A percentile compares a stretch with the other conserved stretches of the same genome.
phyloP scores from a whole-genome alignment of 768 basidiomycete genomes.

The Termitomyces sp. region DNA sequence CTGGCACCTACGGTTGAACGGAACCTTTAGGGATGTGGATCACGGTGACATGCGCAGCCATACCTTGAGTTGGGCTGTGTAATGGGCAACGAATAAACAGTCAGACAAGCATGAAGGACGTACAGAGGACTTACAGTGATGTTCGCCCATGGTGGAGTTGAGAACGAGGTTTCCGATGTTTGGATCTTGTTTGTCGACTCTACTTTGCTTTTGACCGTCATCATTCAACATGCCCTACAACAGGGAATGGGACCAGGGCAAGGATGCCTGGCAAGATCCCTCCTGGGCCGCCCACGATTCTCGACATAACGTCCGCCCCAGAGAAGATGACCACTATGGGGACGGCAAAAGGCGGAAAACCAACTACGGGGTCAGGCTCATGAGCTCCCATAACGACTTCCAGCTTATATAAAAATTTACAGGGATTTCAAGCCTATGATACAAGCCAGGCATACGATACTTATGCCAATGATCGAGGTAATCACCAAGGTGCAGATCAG shows the following conservation, averaged over 20 bases:
- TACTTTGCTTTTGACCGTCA: slow-evolving; percentile 37
- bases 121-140: slow-evolving; percentile 41
- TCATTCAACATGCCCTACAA: slow-evolving; percentile 62
- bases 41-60: background rate
- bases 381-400: background rate
- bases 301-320: slow-evolving; percentile 43
- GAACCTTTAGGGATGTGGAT: background rate
- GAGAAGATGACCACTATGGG: slow-evolving; percentile 68
- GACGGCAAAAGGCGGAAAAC: slow-evolving; percentile 80
- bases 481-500: slow-evolving; percentile 32
- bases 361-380: slow-evolving; percentile 54
- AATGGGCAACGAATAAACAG: slow-evolving; percentile 14
- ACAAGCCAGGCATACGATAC: slow-evolving; percentile 49
- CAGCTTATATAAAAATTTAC: slow-evolving; percentile 3
- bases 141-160: slow-evolving; percentile 55
- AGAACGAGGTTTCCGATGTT: slow-evolving; percentile 26
- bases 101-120: slow-evolving; percentile 5
- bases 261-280: slow-evolving; percentile 55
- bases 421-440: slow-evolving; percentile 51
- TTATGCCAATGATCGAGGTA: slow-evolving; percentile 28
- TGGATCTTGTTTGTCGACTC: slow-evolving; percentile 33
- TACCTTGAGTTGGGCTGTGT: slow-evolving; percentile 60
- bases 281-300: slow-evolving; percentile 40
- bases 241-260: slow-evolving; percentile 87
- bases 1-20: slow-evolving; percentile 30